Conservation (phyloP, 176 grass and related monocot species). For the Oryza rufipogon region DNA sequence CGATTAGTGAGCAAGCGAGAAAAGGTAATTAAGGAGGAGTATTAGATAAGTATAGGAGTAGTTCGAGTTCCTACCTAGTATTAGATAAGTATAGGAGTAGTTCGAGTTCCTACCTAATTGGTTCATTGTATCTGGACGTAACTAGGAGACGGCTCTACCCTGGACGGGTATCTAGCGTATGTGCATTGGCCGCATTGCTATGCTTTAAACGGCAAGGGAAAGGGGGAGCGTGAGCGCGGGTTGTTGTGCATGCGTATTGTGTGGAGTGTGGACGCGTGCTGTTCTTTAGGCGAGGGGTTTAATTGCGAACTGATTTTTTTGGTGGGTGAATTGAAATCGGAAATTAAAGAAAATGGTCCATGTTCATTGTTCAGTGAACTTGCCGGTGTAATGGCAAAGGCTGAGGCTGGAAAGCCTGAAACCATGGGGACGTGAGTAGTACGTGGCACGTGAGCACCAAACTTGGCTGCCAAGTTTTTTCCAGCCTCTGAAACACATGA, state of each 20-base stretch:
- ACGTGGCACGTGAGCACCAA: neutral
- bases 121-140: slow-evolving; percentile 31
- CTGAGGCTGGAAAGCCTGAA: neutral
- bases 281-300: neutral
- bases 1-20: neutral
- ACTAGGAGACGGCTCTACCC: neutral
- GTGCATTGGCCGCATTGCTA: neutral
- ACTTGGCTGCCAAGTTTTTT: slow-evolving; percentile 43
- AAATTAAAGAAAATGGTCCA: neutral
- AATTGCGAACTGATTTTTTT: neutral
- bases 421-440: neutral
- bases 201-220: neutral
- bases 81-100: neutral
- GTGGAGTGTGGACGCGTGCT: neutral
- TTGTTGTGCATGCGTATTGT: neutral
- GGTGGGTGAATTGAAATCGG: neutral
- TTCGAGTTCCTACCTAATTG: neutral
- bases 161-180: neutral
- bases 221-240: neutral
- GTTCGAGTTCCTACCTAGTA: no score
- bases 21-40: neutral
- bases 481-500: neutral
- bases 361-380: slow-evolving; percentile 35
- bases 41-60: neutral
- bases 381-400: neutral